Evolutionary conservation across 495 filamentous ascomycete genomes (phyloP), one percentile per base, ranked within the genome.

Genomic region (Talaromyces wortmannii): DNA sequence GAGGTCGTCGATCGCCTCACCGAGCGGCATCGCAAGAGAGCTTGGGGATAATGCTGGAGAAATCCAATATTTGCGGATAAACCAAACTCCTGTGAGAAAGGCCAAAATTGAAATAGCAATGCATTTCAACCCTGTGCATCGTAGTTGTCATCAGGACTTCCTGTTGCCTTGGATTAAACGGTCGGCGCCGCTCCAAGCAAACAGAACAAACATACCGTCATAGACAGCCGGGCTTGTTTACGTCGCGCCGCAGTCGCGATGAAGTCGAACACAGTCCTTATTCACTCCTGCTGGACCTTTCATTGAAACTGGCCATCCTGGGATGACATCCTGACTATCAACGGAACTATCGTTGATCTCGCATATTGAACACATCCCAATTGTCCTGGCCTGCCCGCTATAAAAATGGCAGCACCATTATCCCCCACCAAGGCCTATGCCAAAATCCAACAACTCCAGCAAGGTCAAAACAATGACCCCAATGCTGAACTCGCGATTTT

Each of bases 401-500:
- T 23, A 23, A 66, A 57, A 53, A 72, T 71, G 67, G 45, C 63
- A 16, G 16, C 44, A 7, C 55, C 50, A 2, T 43, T 54, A 10
- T 55, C 61, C 40, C 60, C 65, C 48, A 55, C 68, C 1, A 63
- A 73, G 47, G 63, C 70, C 17, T 64, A 75, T 5, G 48, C 31
- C 36, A 44, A 42, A 45, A 33, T 50, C 40, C 57, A 65, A 33
- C 62, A 68, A 48, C 68, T 82, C 33, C 64, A 66, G 43, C 50
- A 65, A 13, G 63, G 84, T 1, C 61, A 77, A 40, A 67, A 82
- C 44, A 82, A 83, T 18, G 67, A 73, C n/a, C 58, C 72, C 49
- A 74, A 70, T 47, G 60, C 63, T n/a, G 65, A 63, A 57, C 77
- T 92, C 50, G 83, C 85, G 53, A 87, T 95, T 59, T 72, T 92